Conservation (phyloP, 805 yeast species). For the Barnettozyma sucrosica region DNA sequence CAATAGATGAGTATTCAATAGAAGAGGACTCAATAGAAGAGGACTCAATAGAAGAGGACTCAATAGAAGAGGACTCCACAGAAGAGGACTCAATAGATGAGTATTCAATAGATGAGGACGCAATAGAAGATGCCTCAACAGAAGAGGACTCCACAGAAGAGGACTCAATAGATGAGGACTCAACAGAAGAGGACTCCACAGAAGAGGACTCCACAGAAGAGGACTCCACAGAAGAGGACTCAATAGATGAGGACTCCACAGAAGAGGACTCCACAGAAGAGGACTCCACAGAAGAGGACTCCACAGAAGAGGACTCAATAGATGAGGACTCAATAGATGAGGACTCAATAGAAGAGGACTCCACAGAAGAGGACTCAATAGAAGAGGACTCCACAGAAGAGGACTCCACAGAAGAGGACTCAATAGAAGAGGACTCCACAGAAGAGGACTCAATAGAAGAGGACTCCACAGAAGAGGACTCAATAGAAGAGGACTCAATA, state of each 20-base stretch:
- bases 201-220: neutral
- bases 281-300: neutral
- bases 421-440: neutral
- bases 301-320: neutral
- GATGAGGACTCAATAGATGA: too few relatives aligned
- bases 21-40: conserved; percentile 1
- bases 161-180: neutral
- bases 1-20: neutral
- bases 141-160: neutral
- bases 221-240: neutral
- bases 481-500: neutral
- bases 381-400: neutral
- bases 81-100: neutral
- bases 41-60: neutral
- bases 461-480: neutral
- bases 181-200: too few relatives aligned
- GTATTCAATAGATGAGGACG: neutral
- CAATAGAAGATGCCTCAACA: neutral
- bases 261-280: neutral
- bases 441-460: neutral
- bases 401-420: neutral
- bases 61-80: neutral
- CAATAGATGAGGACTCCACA: too few relatives aligned
- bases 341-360: neutral
- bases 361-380: neutral